phyloP scores from a whole-genome alignment of 2,329 filamentous ascomycete genomes.

The Clonostachys rosea region DNA sequence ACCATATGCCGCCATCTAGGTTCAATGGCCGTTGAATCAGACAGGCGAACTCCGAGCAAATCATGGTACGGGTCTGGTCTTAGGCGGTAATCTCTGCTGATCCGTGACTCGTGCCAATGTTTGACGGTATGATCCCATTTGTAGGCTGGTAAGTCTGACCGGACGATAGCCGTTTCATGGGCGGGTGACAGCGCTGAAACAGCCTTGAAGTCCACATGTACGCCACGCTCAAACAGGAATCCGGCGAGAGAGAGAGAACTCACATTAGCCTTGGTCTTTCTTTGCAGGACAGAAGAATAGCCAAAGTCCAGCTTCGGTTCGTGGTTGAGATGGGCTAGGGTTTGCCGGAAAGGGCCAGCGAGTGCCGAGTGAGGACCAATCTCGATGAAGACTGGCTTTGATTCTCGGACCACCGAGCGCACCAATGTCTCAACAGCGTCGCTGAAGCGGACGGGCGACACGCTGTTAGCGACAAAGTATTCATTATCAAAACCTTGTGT shows the following conservation, averaged over 20 bases:
- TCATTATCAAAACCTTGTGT: slow-evolving; percentile 2
- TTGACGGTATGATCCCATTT: slow-evolving; percentile 25
- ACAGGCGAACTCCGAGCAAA: slow-evolving; percentile 37
- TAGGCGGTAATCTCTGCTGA: slow-evolving; percentile 18
- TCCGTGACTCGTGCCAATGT: slow-evolving; percentile 23
- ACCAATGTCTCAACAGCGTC: slow-evolving; percentile 33
- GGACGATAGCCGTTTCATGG: slow-evolving; percentile 22
- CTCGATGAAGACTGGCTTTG: slow-evolving; percentile 6
- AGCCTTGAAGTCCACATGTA: slow-evolving; percentile 10
- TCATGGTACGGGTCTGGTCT: slow-evolving; percentile 30
- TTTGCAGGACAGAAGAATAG: not conserved
- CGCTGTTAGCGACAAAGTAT: slow-evolving; percentile 29
- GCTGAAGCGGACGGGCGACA: slow-evolving; percentile 21
- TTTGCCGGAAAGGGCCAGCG: slow-evolving; percentile 6
- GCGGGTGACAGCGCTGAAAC: slow-evolving; percentile 25
- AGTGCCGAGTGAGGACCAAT: slow-evolving; percentile 9
- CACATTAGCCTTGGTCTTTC: not conserved
- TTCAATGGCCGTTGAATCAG: slow-evolving; percentile 30
- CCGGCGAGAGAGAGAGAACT: slow-evolving; percentile 31
- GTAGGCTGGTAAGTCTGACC: slow-evolving; percentile 24
- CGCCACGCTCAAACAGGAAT: slow-evolving; percentile 22
- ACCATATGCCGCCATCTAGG: slow-evolving; percentile 45
- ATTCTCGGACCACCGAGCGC: slow-evolving; percentile 6
- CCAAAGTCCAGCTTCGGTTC: not conserved
- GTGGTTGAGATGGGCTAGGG: slow-evolving; percentile 17